Percentiles rank a stretch among this genome's conserved stretches.
Conservation (phyloP, 306 rosid species). For the Mimosa pudica region DNA sequence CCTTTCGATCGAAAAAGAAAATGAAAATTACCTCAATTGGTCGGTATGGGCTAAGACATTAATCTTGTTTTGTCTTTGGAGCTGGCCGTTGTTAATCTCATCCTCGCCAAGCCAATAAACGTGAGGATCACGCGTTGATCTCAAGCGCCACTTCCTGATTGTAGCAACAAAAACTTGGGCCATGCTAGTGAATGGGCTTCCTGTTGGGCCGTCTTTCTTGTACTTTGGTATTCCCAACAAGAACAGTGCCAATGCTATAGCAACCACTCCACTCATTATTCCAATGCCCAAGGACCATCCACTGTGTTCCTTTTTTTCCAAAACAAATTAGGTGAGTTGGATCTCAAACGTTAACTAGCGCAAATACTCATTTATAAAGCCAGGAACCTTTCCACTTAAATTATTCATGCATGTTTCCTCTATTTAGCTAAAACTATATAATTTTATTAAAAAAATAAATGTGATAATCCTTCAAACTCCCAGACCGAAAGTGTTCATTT, state of each 20-base stretch:
- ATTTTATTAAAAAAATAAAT: too few relatives aligned
- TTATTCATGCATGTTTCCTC: too few relatives aligned
- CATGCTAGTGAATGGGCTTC: constrained; percentile 60
- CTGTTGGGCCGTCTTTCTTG: constrained; percentile 41
- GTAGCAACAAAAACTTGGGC: constrained; percentile 63
- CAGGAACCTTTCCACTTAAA: too few relatives aligned
- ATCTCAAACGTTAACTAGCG: too few relatives aligned
- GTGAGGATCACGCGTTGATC: not conserved
- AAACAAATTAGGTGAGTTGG: too few relatives aligned
- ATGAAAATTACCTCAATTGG: not conserved
- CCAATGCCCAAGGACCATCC: constrained; percentile 72
- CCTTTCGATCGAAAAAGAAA: too few relatives aligned
- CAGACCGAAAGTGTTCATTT: too few relatives aligned
- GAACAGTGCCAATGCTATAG: constrained; percentile 49
- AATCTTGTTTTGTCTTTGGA: not conserved
- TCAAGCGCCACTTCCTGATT: constrained; percentile 43
- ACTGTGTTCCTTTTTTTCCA: constrained; percentile 52
- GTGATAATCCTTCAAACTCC: too few relatives aligned
- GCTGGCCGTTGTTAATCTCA: not conserved
- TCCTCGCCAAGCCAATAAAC: not conserved
- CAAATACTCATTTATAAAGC: too few relatives aligned
- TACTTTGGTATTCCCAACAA: constrained; percentile 57
- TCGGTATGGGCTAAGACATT: not conserved
- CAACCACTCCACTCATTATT: constrained; percentile 54
- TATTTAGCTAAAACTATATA: too few relatives aligned